Conservation (phyloP, 257 asterid genomes). For the Salvia miltiorrhiza region DNA sequence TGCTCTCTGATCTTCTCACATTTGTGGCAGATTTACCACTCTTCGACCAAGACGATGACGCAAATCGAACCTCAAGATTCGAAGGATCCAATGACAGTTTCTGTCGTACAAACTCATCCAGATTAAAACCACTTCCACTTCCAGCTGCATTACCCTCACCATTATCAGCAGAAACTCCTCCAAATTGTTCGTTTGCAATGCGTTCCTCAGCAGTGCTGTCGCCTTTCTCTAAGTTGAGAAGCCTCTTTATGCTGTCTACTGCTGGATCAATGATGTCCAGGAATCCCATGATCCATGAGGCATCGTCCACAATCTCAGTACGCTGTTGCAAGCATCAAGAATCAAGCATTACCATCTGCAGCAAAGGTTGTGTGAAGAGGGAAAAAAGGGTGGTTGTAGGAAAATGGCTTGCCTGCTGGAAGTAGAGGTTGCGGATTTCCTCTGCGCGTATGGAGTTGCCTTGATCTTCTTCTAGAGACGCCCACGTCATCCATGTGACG, state of each 20-base stretch:
- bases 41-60: conserved; percentile 24
- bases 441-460: conserved; percentile 84
- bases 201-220: conserved; percentile 15
- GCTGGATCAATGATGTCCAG: conserved; percentile 92
- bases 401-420: conserved; percentile 69
- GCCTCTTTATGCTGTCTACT: conserved; percentile 73
- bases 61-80: conserved; percentile 52
- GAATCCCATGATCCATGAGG: conserved; percentile 97
- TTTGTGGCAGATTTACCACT: conserved; percentile 24
- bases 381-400: neutral
- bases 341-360: neutral
- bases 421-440: conserved; percentile 87
- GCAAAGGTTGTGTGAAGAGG: neutral
- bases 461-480: conserved; percentile 89
- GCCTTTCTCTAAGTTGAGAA: conserved; percentile 42
- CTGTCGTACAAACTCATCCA: conserved; percentile 57
- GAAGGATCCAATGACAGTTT: conserved; percentile 68
- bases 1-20: conserved; percentile 27
- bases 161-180: conserved; percentile 20
- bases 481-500: conserved; percentile 99
- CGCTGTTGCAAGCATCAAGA: conserved; percentile 52
- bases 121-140: conserved; percentile 49
- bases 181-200: conserved; percentile 19
- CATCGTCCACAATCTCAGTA: conserved; percentile 90
- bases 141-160: conserved; percentile 3